Evolutionary conservation across 78 protist species (phyloP).

Genomic region (Dictyostelium brefeldianum): DNA sequence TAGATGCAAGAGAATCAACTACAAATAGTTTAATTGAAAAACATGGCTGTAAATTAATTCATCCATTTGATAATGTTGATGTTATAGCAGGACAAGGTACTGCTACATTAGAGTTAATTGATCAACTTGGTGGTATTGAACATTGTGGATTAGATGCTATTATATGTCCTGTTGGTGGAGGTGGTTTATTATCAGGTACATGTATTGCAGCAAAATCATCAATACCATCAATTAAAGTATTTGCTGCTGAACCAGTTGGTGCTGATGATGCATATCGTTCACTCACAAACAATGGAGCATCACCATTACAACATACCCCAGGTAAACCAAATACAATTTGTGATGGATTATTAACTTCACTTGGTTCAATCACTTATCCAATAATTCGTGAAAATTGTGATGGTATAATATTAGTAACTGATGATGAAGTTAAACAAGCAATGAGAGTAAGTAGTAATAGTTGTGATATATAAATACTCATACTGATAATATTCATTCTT

Average conservation of each 20-base stretch:
- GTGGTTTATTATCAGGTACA: conserved; percentile 85
- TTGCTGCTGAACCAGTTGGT: conserved; percentile 92
- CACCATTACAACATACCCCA: neutral
- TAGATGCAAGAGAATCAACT: conserved; percentile 54
- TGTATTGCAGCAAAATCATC: conserved; percentile 57
- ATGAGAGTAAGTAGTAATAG: conserved; percentile 65
- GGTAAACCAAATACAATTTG: conserved; percentile 85
- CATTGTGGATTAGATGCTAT: conserved; percentile 82
- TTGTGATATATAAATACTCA: too few relatives aligned
- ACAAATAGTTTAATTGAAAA: neutral
- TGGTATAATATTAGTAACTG: conserved; percentile 79
- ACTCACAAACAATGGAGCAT: neutral
- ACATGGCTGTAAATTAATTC: conserved; percentile 75
- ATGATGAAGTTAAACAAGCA: conserved; percentile 85
- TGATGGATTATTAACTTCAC: conserved; percentile 87
- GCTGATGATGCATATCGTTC: conserved; percentile 87
- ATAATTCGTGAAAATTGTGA: conserved; percentile 43
- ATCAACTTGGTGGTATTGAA: conserved; percentile 32
- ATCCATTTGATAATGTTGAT: conserved; percentile 84
- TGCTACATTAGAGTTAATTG: conserved; percentile 82
- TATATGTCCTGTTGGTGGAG: conserved; percentile 92
- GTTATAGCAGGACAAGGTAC: conserved; percentile 95
- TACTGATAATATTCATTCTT: too few relatives aligned
- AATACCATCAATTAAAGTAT: conserved; percentile 63
- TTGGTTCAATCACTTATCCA: conserved; percentile 81